phyloP scores from a whole-genome alignment of 1,284 basidiomycete genomes.

The Pseudomicrostroma phylloplanum region DNA sequence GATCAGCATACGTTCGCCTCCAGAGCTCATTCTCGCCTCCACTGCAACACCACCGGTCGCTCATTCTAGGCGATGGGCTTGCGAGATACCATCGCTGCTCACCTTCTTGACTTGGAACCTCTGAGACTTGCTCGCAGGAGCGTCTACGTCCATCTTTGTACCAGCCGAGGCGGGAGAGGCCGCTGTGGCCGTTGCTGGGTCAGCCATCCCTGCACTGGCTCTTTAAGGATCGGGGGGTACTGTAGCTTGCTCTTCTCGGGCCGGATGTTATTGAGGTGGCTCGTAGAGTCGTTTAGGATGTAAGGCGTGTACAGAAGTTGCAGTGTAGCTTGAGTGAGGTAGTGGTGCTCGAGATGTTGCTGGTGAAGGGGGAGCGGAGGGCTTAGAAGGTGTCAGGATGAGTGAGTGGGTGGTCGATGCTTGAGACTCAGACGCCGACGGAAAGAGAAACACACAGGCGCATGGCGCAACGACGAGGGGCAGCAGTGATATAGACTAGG shows the following conservation, averaged over 20 bases:
- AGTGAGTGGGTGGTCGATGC: too few species aligned
- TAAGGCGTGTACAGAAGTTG: too few species aligned
- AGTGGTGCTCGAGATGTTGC: background rate
- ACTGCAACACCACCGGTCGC: background rate
- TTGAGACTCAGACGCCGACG: too few species aligned
- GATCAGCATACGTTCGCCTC: background rate
- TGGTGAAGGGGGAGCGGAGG: slow-evolving; percentile 7
- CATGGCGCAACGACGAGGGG: too few species aligned
- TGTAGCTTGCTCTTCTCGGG: too few species aligned
- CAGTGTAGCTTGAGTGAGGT: too few species aligned
- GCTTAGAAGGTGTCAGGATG: background rate
- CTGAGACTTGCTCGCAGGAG: slow-evolving; percentile 25
- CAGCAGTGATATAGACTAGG: too few species aligned
- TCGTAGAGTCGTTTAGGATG: too few species aligned
- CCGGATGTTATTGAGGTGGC: too few species aligned
- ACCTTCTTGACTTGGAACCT: slow-evolving; percentile 50
- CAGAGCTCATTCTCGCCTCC: background rate
- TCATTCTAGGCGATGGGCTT: background rate
- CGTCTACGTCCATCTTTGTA: slow-evolving; percentile 12
- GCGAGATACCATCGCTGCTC: slow-evolving; percentile 1
- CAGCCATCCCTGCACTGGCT: background rate
- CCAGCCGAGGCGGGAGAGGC: background rate
- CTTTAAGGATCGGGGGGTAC: too few species aligned
- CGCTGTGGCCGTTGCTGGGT: background rate
- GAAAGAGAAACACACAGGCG: too few species aligned